Percentiles rank a stretch among this genome's conserved stretches.
Evolutionary conservation across 2,329 filamentous ascomycete genomes (phyloP).

Genomic region (Fusarium robinianum): DNA sequence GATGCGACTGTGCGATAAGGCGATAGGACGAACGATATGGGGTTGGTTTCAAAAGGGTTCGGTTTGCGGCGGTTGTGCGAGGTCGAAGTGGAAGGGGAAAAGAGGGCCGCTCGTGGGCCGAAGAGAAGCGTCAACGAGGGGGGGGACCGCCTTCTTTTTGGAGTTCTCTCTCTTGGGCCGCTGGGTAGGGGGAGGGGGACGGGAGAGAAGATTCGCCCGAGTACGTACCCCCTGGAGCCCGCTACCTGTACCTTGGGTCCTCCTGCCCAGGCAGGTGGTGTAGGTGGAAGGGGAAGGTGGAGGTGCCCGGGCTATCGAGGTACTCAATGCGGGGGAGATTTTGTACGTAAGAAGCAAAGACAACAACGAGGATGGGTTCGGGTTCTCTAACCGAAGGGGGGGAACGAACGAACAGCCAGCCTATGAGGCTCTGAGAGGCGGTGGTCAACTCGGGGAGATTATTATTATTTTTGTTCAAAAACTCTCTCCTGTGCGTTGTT

Average conservation of each 20-base stretch:
- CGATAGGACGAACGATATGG: slow-evolving; percentile 8
- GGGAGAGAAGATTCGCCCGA: slow-evolving; percentile 1
- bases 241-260: too few species aligned
- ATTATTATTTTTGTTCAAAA: too few species aligned
- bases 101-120: slow-evolving; percentile 29
- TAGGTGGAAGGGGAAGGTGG: slow-evolving; percentile 9
- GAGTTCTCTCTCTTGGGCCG: slow-evolving; percentile 24
- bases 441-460: too few species aligned
- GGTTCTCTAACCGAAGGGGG: slow-evolving; percentile 7
- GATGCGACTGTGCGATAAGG: slow-evolving; percentile 11
- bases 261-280: background rate
- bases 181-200: slow-evolving; percentile 24
- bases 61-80: slow-evolving; percentile 45
- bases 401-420: too few species aligned
- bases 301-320: slow-evolving; percentile 23
- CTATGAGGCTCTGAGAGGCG: too few species aligned
- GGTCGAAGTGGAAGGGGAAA: slow-evolving; percentile 33
- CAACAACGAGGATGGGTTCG: slow-evolving; percentile 3
- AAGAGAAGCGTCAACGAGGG: slow-evolving; percentile 34
- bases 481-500: too few species aligned
- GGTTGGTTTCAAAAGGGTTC: slow-evolving; percentile 32
- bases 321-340: slow-evolving; percentile 20
- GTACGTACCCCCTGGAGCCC: too few species aligned
- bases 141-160: slow-evolving; percentile 31
- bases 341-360: too few species aligned